These are phyloP conservation scores for Paracoccidioides brasiliensis DNA, from an alignment of 2,329 filamentous ascomycete genomes.

Conservation along the genomic window DNA sequence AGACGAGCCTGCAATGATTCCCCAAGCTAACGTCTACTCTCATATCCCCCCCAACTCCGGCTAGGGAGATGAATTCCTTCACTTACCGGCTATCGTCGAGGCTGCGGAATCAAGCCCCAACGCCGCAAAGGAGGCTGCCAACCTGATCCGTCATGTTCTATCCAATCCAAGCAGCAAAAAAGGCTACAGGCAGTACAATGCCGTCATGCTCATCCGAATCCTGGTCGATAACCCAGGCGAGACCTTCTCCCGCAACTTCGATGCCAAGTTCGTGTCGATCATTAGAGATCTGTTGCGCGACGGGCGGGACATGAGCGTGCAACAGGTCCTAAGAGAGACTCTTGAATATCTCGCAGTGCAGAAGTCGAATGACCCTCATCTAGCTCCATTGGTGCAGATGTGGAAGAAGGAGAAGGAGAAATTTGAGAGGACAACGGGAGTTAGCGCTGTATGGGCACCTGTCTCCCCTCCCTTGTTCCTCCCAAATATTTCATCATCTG, in stretches of 20 bases:
- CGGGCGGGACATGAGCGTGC: slow-evolving; percentile 60
- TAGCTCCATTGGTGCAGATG: slow-evolving; percentile 63
- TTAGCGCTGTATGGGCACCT: slow-evolving; percentile 23
- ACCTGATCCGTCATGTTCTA: slow-evolving; percentile 70
- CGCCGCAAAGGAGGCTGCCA: slow-evolving; percentile 70
- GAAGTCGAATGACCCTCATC: slow-evolving; percentile 60
- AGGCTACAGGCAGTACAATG: slow-evolving; percentile 80
- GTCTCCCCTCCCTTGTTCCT: neutral
- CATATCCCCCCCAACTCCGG: neutral
- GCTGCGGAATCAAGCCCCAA: slow-evolving; percentile 80
- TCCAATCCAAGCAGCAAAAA: slow-evolving; percentile 52
- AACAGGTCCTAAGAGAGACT: slow-evolving; percentile 78
- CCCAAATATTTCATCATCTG: neutral
- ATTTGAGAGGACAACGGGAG: slow-evolving; percentile 40
- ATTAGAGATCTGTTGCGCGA: slow-evolving; percentile 62
- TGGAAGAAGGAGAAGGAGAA: slow-evolving; percentile 78
- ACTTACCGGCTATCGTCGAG: slow-evolving; percentile 87
- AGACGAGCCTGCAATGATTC: neutral
- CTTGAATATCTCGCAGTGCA: slow-evolving; percentile 63
- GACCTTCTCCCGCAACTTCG: slow-evolving; percentile 82
- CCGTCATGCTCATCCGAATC: slow-evolving; percentile 89
- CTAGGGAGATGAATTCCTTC: slow-evolving; percentile 78
- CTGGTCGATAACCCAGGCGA: slow-evolving; percentile 80
- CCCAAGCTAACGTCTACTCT: neutral
- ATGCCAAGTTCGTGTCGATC: slow-evolving; percentile 67